Evolutionary conservation across 495 filamentous ascomycete species (phyloP).

Genomic region (Lepraria neglecta): DNA sequence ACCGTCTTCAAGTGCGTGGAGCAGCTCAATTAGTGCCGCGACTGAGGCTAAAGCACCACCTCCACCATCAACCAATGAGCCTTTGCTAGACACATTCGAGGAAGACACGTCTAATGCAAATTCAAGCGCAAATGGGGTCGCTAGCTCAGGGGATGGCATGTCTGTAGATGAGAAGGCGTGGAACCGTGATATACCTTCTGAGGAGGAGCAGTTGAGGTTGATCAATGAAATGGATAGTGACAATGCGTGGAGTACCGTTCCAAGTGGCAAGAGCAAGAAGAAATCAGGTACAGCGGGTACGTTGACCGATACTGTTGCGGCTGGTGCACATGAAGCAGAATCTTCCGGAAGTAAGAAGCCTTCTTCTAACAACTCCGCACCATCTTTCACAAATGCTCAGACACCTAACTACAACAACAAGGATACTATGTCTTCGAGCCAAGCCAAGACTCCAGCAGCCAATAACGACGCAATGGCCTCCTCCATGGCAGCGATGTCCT

Average conservation of each 20-base stretch:
- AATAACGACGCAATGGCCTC: conserved; percentile 10
- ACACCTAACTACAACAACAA: conserved; percentile 1
- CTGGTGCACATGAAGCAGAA: conserved; percentile 24
- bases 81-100: conserved; percentile 74
- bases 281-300: conserved; percentile 35
- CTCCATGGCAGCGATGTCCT: neutral
- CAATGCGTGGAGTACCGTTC: conserved; percentile 69
- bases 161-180: conserved; percentile 34
- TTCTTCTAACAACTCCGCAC: neutral
- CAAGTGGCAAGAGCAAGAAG: conserved; percentile 55
- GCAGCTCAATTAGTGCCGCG: conserved; percentile 37
- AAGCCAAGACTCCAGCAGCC: neutral
- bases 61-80: conserved; percentile 34
- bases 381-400: conserved; percentile 9
- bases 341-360: conserved; percentile 40
- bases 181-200: conserved; percentile 59
- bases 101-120: conserved; percentile 35
- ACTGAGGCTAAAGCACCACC: conserved; percentile 30
- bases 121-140: conserved; percentile 20
- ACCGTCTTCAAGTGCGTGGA: conserved; percentile 57
- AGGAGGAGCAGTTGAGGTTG: conserved; percentile 79
- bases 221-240: conserved; percentile 51
- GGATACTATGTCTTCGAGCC: neutral
- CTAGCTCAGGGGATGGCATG: conserved; percentile 1
- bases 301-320: neutral